Evolutionary conservation across 108 stramenopile genomes (phyloP), one percentile per base, ranked within the genome.

Genomic region (Skeletonema costatum): DNA sequence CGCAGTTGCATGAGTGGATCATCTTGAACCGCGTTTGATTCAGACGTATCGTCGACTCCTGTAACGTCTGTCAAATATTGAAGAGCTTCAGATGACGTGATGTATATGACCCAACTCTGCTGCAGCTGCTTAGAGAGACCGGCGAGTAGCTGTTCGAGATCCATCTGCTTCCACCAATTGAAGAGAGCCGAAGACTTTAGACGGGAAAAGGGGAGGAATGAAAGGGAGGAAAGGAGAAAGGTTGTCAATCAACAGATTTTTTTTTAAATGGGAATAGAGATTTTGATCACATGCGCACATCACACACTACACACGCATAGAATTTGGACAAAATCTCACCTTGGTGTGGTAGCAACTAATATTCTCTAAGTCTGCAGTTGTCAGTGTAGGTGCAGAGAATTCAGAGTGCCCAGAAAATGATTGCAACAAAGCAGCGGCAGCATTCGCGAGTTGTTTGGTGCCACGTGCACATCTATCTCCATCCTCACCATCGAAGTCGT

Each of bases 41-140:
- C 33, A 17, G 38, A 39, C 1, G 61, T 8, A 14, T 12, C 7
- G 19, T 59, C 66, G 10, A 74, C 35, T 0, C 78, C 76, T n/a
- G 71, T 66, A 12, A 77, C 65, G 14, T 77, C 64, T 0, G 39
- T 64, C 10, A 82, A 39, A 30, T 82, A 73, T 16, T 44, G 35
- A 13, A 82, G 29, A 12, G 74, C 51, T 25, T 82, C 71, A 36
- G 65, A 66, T 51, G 76, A 77, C 3, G 76, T 75, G 29, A 82
- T 48, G 59, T 77, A 82, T 14, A 77, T 64, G 0, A 66, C 65
- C 81, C 81, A 82, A 53, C 81, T 77, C 67, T 82, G 81, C n/a
- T 82, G 76, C 32, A 77, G 60, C 62, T 73, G 71, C 17, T 19
- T 66, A 46, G 63, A 42, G 2, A 82, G 69, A 30, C 60, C 66